phyloP scores from a whole-genome alignment of 352 stramenopile genomes.

The Phytopythium cucurbitacearum region DNA sequence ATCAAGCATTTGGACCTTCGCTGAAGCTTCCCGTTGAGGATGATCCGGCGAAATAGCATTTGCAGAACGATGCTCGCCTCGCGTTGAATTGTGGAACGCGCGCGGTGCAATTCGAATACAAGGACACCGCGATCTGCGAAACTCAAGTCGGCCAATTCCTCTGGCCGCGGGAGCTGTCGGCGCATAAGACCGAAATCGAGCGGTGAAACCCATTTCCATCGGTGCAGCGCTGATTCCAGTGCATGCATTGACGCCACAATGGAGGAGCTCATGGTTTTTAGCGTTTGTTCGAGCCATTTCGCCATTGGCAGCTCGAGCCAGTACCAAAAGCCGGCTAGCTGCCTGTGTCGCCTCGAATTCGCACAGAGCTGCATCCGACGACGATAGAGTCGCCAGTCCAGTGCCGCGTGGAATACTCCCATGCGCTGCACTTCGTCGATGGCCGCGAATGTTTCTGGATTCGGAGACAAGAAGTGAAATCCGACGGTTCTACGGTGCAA shows the following conservation, averaged over 20 bases:
- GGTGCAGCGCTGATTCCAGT: slow-evolving; percentile 1
- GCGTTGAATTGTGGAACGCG: slow-evolving; percentile 15
- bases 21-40: slow-evolving; percentile 2
- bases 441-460: slow-evolving; percentile 15
- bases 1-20: too few species aligned
- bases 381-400: slow-evolving; percentile 21
- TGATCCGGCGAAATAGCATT: slow-evolving; percentile 24
- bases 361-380: slow-evolving; percentile 17
- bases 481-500: slow-evolving; percentile 13
- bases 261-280: too few species aligned
- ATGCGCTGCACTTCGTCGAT: slow-evolving; percentile 20
- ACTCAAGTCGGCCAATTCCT: slow-evolving; percentile 15
- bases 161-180: slow-evolving; percentile 10
- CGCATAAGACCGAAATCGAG: slow-evolving; percentile 24
- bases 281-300: slow-evolving; percentile 18
- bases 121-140: slow-evolving; percentile 33
- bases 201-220: slow-evolving; percentile 18
- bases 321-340: slow-evolving; percentile 24
- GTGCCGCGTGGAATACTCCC: slow-evolving; percentile 19
- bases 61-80: slow-evolving; percentile 29
- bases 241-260: too few species aligned
- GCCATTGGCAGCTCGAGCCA: slow-evolving; percentile 37
- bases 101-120: slow-evolving; percentile 36
- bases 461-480: slow-evolving; percentile 25
- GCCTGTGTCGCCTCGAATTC: slow-evolving; percentile 3